phyloP scores from a whole-genome alignment of 495 filamentous ascomycete species.

The Tuber aestivum region DNA sequence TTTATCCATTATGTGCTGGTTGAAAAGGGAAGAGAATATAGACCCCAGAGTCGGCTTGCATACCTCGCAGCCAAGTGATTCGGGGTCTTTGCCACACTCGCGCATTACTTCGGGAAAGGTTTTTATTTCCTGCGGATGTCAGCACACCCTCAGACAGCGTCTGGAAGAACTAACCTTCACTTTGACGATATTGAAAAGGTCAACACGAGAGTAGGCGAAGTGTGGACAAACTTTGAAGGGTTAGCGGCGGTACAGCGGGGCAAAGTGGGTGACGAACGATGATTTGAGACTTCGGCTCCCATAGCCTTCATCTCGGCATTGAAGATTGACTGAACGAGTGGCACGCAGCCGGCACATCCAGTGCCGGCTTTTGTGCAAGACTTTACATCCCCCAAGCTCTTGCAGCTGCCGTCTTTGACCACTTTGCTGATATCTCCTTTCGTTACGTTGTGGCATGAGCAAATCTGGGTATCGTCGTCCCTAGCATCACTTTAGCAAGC shows the following conservation, averaged over 20 bases:
- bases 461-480: slow-evolving; percentile 83
- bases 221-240: slow-evolving; percentile 62
- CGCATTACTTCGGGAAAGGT: slow-evolving; percentile 77
- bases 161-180: slow-evolving; percentile 51
- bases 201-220: slow-evolving; percentile 78
- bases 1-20: slow-evolving; percentile 75
- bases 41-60: slow-evolving; percentile 86
- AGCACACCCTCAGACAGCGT: background rate
- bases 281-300: slow-evolving; percentile 86
- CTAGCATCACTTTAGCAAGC: slow-evolving; percentile 47
- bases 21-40: slow-evolving; percentile 79
- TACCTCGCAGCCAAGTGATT: slow-evolving; percentile 79
- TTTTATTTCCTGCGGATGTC: slow-evolving; percentile 51
- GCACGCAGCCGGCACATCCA: slow-evolving; percentile 91
- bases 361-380: slow-evolving; percentile 92
- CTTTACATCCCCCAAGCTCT: slow-evolving; percentile 80
- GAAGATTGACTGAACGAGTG: slow-evolving; percentile 86
- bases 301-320: slow-evolving; percentile 84
- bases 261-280: slow-evolving; percentile 47
- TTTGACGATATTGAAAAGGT: slow-evolving; percentile 84
- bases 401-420: slow-evolving; percentile 78
- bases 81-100: slow-evolving; percentile 64
- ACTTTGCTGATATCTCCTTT: slow-evolving; percentile 72
- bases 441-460: slow-evolving; percentile 92
- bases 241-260: background rate